Conservation (phyloP, 768 basidiomycete genomes). For the Astraeus odoratus region DNA sequence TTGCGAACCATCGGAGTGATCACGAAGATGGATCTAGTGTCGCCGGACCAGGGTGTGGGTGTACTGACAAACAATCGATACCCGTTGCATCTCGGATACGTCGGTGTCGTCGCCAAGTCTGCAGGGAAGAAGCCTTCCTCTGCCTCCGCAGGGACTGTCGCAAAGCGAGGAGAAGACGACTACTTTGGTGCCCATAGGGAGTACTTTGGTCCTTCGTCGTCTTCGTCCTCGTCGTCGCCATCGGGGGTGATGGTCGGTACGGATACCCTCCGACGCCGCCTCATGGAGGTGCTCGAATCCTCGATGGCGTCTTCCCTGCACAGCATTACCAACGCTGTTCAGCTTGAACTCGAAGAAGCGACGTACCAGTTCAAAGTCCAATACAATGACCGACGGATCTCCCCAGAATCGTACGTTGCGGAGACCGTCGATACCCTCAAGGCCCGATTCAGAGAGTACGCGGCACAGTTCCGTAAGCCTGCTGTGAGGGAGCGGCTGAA, state of each 20-base stretch:
- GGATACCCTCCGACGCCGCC: slow-evolving; percentile 76
- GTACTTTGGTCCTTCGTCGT: slow-evolving; percentile 51
- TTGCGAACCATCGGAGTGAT: slow-evolving; percentile 94
- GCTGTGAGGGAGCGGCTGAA: slow-evolving; percentile 86
- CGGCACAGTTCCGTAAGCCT: slow-evolving; percentile 80
- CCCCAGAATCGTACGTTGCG: slow-evolving; percentile 94
- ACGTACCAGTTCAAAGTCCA: slow-evolving; percentile 99
- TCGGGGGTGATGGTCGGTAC: slow-evolving; percentile 68
- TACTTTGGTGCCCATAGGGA: slow-evolving; percentile 63
- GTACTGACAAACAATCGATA: slow-evolving; percentile 89
- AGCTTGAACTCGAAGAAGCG: slow-evolving; percentile 94
- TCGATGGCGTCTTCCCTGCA: slow-evolving; percentile 96
- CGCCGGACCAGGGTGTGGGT: slow-evolving; percentile 70
- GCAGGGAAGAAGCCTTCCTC: slow-evolving; percentile 47
- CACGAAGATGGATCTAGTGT: slow-evolving; percentile 98
- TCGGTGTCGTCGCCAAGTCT: slow-evolving; percentile 90
- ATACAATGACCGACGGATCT: slow-evolving; percentile 92
- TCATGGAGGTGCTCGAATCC: slow-evolving; percentile 97
- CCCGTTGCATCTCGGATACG: slow-evolving; percentile 95
- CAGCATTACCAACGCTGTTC: slow-evolving; percentile 94
- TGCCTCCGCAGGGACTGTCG: slow-evolving; percentile 43
- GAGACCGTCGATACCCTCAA: slow-evolving; percentile 95
- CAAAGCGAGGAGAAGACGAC: slow-evolving; percentile 52
- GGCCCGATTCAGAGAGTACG: slow-evolving; percentile 79
- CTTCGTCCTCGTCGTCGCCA: slow-evolving; percentile 29